Evolutionary conservation across 257 asterid species (phyloP), one percentile per base, ranked within the genome.

Genomic region (Solanum rostratum): DNA sequence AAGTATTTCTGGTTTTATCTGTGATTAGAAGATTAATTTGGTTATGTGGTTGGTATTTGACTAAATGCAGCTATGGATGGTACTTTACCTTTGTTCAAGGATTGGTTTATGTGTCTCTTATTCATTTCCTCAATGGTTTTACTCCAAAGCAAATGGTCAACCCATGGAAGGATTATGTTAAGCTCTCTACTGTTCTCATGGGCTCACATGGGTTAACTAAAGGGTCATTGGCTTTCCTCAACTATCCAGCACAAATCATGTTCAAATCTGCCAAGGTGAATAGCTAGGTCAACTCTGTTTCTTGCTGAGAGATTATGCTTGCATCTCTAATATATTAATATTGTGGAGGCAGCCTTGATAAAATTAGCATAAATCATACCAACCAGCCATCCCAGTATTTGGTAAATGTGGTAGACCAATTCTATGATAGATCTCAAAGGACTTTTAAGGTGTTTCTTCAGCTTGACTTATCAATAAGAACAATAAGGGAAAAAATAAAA

Each of bases 191-290:
- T 1, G 99, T 93, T 45, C 98, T 96, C 59, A 94, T 94, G 98
- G 98, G 98, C 29, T 96, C 99, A 5, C 91, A 92, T 22, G 99
- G 99, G 18, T 97, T 96, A 22, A 96, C 99, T 2, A 96, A 96
- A 80, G 98, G 99, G 6, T 90, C 98, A 4, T 80, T 96, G 87
- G 99, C 99, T 50, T 96, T 89, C 85, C 97, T 96, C 84, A 96
- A 96, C 69, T 96, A 96, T 83, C 99, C 99, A 0, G 99, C 98
- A 0, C 99, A 96, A 87, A 90, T 96, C 92, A 96, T 96, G 99
- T 96, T 96, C 91, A 96, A 96, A 86, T 96, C 99, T 70, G 94
- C 99, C 74, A 96, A 96, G 98, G 99, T 96, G 55, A 81, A 60
- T 41, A 6, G 0, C 73, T 43, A 81, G 39, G 50, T 81, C 30